phyloP scores from a whole-genome alignment of 2,329 filamentous ascomycete species.

The Hypoxylon rubiginosum region DNA sequence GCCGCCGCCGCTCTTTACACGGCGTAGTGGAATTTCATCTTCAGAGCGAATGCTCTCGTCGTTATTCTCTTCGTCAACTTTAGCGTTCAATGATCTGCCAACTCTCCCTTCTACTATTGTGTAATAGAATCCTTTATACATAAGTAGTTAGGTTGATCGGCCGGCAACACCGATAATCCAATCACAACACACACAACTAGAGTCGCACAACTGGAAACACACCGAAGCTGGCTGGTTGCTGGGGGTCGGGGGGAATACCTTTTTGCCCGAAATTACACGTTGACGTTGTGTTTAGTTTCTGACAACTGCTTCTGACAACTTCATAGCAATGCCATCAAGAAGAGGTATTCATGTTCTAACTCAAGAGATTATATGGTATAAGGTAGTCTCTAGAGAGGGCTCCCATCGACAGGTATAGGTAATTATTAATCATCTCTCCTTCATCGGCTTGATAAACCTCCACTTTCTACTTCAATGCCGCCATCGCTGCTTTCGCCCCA shows the following conservation, averaged over 20 bases:
- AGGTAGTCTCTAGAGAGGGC: neutral
- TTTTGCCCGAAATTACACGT: conserved; percentile 3
- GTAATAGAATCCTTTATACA: conserved; percentile 13
- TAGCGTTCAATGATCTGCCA: conserved; percentile 16
- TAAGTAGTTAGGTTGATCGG: conserved; percentile 28
- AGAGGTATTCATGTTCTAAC: neutral
- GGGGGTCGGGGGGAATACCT: conserved; percentile 23
- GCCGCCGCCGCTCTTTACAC: neutral
- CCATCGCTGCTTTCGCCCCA: neutral
- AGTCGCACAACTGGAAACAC: conserved; percentile 1
- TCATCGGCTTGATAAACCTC: neutral
- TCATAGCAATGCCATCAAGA: neutral
- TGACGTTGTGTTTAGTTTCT: neutral
- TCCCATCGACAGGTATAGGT: neutral
- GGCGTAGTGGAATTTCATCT: too few relatives aligned
- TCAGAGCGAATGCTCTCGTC: neutral
- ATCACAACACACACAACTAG: conserved; percentile 17
- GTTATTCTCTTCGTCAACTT: conserved; percentile 8
- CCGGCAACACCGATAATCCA: conserved; percentile 37
- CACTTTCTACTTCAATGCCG: neutral
- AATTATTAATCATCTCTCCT: neutral
- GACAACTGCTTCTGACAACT: neutral
- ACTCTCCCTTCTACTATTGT: conserved; percentile 24
- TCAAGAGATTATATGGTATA: neutral
- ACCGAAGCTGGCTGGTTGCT: conserved; percentile 9